phyloP scores from a whole-genome alignment of 2,329 filamentous ascomycete genomes.

The Talaromyces marneffei region DNA sequence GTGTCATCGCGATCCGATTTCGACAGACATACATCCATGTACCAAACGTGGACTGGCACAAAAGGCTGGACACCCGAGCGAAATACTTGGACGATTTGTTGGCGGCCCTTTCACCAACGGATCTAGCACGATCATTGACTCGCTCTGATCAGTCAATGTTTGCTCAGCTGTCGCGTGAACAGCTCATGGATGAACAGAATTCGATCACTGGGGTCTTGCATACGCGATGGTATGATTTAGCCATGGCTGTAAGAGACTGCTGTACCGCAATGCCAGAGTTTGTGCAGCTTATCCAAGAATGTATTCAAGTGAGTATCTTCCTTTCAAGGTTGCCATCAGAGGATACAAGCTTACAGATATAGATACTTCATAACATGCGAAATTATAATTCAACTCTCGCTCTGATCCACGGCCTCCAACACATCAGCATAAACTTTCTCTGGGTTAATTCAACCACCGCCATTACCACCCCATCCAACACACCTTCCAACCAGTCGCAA shows the following conservation, averaged over 20 bases:
- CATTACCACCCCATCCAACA: neutral
- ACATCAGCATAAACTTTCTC: conserved; percentile 25
- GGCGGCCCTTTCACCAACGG: conserved; percentile 25
- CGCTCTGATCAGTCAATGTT: conserved; percentile 28
- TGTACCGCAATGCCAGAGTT: conserved; percentile 33
- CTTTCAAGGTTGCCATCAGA: neutral
- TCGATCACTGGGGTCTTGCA: conserved; percentile 20
- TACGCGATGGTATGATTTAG: conserved; percentile 28
- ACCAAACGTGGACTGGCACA: conserved; percentile 30
- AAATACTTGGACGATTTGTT: conserved; percentile 32
- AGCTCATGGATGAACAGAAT: conserved; percentile 23
- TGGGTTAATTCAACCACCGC: conserved; percentile 13
- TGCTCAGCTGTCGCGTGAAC: conserved; percentile 20
- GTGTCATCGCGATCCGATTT: conserved; percentile 32
- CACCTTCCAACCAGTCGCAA: neutral
- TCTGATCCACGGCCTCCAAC: conserved; percentile 32
- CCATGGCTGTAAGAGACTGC: conserved; percentile 33
- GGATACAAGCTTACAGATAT: neutral
- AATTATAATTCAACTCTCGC: conserved; percentile 37
- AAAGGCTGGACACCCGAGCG: conserved; percentile 27
- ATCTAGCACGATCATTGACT: conserved; percentile 30
- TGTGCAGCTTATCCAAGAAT: conserved; percentile 29
- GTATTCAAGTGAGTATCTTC: conserved; percentile 28
- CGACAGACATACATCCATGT: conserved; percentile 30
- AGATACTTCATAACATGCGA: conserved; percentile 26